These are phyloP conservation scores for Penicillium sp. DNA, from an alignment of 2,329 filamentous ascomycete genomes.

Conservation along the genomic window DNA sequence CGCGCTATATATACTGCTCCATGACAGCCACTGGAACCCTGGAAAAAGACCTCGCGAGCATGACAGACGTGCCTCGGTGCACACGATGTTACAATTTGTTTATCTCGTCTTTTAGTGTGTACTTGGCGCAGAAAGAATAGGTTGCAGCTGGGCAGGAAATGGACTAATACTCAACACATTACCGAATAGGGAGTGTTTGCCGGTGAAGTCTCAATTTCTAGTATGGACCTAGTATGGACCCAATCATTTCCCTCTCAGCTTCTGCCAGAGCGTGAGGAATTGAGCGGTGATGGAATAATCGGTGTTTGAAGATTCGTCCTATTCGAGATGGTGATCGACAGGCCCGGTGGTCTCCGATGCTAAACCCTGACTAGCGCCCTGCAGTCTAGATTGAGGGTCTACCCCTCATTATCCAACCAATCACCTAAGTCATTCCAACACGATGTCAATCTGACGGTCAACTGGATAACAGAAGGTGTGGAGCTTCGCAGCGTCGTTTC, in stretches of 20 bases:
- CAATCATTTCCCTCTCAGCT: too few relatives aligned
- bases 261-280: constrained; percentile 16
- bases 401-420: constrained; percentile 18
- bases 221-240: too few relatives aligned
- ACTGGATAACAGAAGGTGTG: not conserved
- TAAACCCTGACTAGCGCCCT: constrained; percentile 3
- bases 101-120: not conserved
- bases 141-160: not conserved
- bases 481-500: not conserved
- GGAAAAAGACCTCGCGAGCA: not conserved
- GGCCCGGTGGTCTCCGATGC: not conserved
- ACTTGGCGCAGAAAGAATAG: constrained; percentile 1
- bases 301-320: not conserved
- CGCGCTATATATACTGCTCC: not conserved
- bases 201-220: not conserved
- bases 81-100: constrained; percentile 19
- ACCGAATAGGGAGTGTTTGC: constrained; percentile 16
- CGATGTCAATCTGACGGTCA: constrained; percentile 13
- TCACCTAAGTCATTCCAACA: constrained; percentile 5
- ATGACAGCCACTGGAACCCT: not conserved
- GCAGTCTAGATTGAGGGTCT: not conserved
- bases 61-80: not conserved
- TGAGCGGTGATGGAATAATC: constrained; percentile 13
- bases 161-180: not conserved
- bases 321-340: constrained; percentile 15